phyloP scores from a whole-genome alignment of 2,329 filamentous ascomycete genomes.

The Fusarium sambucinum region DNA sequence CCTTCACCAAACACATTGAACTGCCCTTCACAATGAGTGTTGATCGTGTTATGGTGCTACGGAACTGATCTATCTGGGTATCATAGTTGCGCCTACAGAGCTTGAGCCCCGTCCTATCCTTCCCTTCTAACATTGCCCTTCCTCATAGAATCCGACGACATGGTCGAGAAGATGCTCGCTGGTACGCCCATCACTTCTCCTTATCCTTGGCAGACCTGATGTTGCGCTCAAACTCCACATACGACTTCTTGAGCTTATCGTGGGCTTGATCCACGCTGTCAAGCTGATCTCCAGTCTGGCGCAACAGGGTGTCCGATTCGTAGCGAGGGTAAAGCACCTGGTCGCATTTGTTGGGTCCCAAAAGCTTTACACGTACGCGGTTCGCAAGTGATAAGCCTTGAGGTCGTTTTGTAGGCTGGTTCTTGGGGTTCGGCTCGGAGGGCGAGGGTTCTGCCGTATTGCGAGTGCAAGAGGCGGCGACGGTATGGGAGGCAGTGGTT shows the following conservation, averaged over 20 bases:
- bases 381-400: not conserved
- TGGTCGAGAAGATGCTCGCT: not conserved
- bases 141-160: no score
- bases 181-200: not conserved
- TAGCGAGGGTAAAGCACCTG: not conserved
- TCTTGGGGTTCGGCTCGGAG: not conserved
- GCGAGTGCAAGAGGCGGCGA: not conserved
- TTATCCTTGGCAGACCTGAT: not conserved
- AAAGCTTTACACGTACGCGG: not conserved
- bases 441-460: not conserved
- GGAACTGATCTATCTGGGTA: not conserved
- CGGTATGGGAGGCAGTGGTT: no score
- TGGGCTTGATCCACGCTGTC: not conserved
- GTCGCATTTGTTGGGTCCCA: not conserved
- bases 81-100: not conserved
- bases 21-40: not conserved
- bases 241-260: not conserved
- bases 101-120: not conserved
- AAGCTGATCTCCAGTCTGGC: not conserved
- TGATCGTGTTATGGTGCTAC: not conserved
- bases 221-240: not conserved
- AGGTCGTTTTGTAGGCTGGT: no score
- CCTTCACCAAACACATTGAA: not conserved
- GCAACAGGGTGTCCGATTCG: not conserved
- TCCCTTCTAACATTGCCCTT: not conserved